These are phyloP conservation scores for Tetrahymena thermophila DNA, from an alignment of 73 alveolate species.

Conservation along the genomic window DNA sequence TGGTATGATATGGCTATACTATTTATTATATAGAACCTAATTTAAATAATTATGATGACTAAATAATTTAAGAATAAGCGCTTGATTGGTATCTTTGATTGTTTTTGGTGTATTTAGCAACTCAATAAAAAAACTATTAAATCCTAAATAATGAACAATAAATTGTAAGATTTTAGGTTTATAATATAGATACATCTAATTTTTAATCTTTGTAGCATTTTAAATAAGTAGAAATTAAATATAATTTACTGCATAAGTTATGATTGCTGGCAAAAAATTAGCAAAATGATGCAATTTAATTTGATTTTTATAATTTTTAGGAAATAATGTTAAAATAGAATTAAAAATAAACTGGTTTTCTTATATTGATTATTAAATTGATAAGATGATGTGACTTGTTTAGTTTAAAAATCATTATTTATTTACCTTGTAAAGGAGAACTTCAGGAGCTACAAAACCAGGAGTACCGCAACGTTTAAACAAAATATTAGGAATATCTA, in stretches of 20 bases:
- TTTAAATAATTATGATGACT: not conserved
- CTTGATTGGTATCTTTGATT: not conserved
- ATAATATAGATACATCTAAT: not conserved
- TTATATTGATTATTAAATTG: not conserved
- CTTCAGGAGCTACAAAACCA: slow-evolving; percentile 52
- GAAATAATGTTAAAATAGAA: not conserved
- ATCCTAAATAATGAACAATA: not conserved
- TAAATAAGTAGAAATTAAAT: not conserved
- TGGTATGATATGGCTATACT: not conserved
- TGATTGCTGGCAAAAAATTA: not conserved
- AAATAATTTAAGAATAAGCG: not conserved
- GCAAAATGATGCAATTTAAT: no score
- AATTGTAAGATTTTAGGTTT: no score
- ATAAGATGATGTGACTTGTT: not conserved
- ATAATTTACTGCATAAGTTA: not conserved
- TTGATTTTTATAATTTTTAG: not conserved
- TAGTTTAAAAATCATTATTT: not conserved
- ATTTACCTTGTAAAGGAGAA: slow-evolving; percentile 13
- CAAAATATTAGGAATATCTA: slow-evolving; percentile 17
- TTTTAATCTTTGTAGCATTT: no score
- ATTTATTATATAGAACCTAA: not conserved
- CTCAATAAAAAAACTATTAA: no score
- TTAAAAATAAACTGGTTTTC: not conserved
- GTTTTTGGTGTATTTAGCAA: not conserved
- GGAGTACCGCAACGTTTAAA: slow-evolving; percentile 45